A percentile compares a stretch with the other conserved stretches of the same genome.
Evolutionary conservation across 177 flowering plant genomes (phyloP).

Genomic region (Vitis hybrid): DNA sequence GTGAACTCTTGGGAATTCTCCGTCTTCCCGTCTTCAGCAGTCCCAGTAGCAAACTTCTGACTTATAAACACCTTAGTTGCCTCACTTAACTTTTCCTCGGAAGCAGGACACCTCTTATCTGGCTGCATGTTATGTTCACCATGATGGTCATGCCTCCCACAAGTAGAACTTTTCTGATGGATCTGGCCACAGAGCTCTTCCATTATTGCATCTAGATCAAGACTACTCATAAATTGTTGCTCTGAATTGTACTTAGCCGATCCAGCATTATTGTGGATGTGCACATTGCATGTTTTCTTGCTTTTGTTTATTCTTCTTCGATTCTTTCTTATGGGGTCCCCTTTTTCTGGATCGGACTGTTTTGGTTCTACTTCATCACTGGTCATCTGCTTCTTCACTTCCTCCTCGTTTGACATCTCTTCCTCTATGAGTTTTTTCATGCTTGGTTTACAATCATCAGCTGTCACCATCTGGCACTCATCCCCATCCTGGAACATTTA

Average conservation of each 20-base stretch:
- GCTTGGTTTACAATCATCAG: constrained; percentile 39
- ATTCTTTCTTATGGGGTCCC: constrained; percentile 21
- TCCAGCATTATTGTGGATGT: constrained; percentile 7
- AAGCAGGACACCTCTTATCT: constrained; percentile 17
- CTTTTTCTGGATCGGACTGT: constrained; percentile 18
- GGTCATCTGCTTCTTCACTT: constrained; percentile 19
- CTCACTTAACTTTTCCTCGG: constrained; percentile 42
- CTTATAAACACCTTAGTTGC: constrained; percentile 37
- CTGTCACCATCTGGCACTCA: constrained; percentile 11
- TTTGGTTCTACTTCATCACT: constrained; percentile 19
- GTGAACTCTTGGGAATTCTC: constrained; percentile 33
- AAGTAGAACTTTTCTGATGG: constrained; percentile 25
- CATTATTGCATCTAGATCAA: constrained; percentile 33
- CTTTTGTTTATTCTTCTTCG: constrained; percentile 26
- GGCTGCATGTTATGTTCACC: constrained; percentile 18
- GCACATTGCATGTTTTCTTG: constrained; percentile 30
- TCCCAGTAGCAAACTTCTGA: constrained; percentile 33
- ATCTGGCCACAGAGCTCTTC: constrained; percentile 40
- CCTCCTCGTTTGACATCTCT: constrained; percentile 48
- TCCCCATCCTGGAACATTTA: constrained; percentile 35
- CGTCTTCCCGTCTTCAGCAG: constrained; percentile 27
- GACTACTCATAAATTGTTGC: constrained; percentile 13
- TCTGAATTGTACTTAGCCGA: neutral
- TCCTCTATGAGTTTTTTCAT: constrained; percentile 67
- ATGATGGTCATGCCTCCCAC: constrained; percentile 18